A percentile compares a stretch with the other conserved stretches of the same genome.
Conservation (phyloP, 305 asterid species). For the Plantago coronopus region DNA sequence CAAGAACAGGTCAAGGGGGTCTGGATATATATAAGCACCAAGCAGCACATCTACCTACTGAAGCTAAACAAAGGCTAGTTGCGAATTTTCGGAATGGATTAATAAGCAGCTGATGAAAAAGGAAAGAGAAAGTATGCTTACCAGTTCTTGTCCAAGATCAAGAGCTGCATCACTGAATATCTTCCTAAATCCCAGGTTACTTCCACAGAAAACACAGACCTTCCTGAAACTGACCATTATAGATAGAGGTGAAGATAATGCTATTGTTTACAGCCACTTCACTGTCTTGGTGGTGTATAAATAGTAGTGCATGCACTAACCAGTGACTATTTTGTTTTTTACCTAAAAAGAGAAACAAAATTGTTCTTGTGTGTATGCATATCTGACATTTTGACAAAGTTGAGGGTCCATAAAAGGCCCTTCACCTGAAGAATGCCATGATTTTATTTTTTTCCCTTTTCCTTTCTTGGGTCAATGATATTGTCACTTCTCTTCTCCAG, state of each 20-base stretch:
- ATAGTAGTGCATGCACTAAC: constrained; percentile 11
- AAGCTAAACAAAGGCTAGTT: too few species aligned
- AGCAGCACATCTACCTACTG: too few species aligned
- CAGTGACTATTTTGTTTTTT: constrained; percentile 1
- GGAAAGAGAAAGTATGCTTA: constrained; percentile 4
- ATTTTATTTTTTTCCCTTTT: constrained; percentile 11
- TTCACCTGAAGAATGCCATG: constrained; percentile 22
- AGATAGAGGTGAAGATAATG: constrained; percentile 18
- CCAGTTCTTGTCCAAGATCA: constrained; percentile 55
- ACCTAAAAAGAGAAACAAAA: background rate
- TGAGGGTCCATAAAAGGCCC: constrained; percentile 32
- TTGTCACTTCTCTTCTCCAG: constrained; percentile 25
- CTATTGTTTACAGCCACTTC: constrained; percentile 8
- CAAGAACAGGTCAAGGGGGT: too few species aligned
- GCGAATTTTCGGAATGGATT: background rate
- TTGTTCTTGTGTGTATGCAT: constrained; percentile 21
- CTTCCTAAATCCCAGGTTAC: constrained; percentile 44
- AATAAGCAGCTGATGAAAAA: background rate
- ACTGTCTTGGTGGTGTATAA: constrained; percentile 16
- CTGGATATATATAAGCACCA: too few species aligned
- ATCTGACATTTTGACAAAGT: constrained; percentile 23
- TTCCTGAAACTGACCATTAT: constrained; percentile 42
- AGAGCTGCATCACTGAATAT: constrained; percentile 58
- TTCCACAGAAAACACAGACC: constrained; percentile 60
- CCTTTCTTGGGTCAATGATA: constrained; percentile 26